Percentiles rank a stretch among this genome's conserved stretches.
Conservation (phyloP, 2,329 filamentous ascomycete species). For the Chrysoporthe puriensis region DNA sequence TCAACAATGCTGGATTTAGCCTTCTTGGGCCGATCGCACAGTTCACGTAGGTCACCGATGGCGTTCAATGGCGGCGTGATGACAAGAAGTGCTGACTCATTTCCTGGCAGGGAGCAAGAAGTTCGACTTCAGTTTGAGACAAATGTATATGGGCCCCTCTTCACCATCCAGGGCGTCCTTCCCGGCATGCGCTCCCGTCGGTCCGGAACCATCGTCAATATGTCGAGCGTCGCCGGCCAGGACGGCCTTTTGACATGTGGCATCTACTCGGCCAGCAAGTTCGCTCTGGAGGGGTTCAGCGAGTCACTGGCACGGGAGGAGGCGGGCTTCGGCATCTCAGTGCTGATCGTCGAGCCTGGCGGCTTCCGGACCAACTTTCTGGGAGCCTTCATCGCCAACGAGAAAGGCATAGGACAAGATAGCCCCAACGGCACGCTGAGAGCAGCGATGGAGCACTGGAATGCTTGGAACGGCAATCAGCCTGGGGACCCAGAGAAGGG, state of each 20-base stretch:
- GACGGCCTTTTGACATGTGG: conserved; percentile 32
- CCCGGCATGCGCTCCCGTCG: conserved; percentile 34
- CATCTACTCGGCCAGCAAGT: conserved; percentile 31
- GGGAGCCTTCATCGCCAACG: neutral
- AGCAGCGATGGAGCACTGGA: neutral
- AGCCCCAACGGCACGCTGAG: neutral
- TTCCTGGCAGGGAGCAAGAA: conserved; percentile 33
- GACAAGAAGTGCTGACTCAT: neutral
- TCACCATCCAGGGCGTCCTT: conserved; percentile 36
- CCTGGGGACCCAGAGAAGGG: conserved; percentile 41
- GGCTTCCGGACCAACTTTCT: conserved; percentile 37
- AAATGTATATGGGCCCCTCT: conserved; percentile 38
- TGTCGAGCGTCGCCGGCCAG: conserved; percentile 35
- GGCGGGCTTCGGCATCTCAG: conserved; percentile 33
- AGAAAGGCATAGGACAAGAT: conserved; percentile 3
- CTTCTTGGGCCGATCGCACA: conserved; percentile 13
- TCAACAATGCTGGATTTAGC: conserved; percentile 29
- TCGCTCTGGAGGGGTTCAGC: conserved; percentile 44
- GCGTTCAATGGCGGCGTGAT: neutral
- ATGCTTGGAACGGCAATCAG: conserved; percentile 30
- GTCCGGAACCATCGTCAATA: conserved; percentile 36
- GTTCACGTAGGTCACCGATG: conserved; percentile 12
- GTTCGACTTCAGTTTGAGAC: conserved; percentile 34
- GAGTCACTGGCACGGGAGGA: conserved; percentile 42
- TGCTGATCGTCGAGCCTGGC: conserved; percentile 48